A percentile compares a stretch with the other conserved stretches of the same genome.
These are phyloP conservation scores for Phaeosphaeriaceae sp. DNA, from an alignment of 2,329 filamentous ascomycete species.

Conservation along the genomic window DNA sequence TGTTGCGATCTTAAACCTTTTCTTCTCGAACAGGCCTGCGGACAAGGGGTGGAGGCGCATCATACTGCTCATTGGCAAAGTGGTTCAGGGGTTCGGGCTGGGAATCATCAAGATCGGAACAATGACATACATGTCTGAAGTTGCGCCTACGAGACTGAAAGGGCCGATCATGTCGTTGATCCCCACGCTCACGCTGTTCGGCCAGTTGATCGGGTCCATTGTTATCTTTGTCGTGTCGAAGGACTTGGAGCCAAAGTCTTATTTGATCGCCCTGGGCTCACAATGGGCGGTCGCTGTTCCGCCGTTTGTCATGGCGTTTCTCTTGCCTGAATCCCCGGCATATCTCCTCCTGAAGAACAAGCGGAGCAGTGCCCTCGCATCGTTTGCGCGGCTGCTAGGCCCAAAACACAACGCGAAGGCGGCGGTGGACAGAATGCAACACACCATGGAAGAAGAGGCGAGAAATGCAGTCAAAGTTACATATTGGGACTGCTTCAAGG, in stretches of 20 bases:
- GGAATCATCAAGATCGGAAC: conserved; percentile 52
- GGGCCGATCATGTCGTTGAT: conserved; percentile 54
- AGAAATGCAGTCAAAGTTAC: conserved; percentile 37
- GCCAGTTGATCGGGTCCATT: conserved; percentile 53
- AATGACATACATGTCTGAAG: conserved; percentile 57
- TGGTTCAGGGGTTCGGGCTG: conserved; percentile 51
- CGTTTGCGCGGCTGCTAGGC: conserved; percentile 57
- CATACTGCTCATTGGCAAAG: conserved; percentile 53
- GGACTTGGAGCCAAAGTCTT: conserved; percentile 31
- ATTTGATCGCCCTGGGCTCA: conserved; percentile 47
- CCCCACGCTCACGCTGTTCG: conserved; percentile 54
- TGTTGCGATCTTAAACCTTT: conserved; percentile 46
- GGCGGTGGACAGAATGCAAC: conserved; percentile 40
- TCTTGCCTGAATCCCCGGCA: conserved; percentile 58
- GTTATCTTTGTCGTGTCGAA: conserved; percentile 46
- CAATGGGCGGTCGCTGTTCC: conserved; percentile 50
- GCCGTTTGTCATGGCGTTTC: conserved; percentile 49
- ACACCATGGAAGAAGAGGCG: conserved; percentile 57
- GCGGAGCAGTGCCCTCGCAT: conserved; percentile 47
- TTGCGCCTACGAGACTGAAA: conserved; percentile 51
- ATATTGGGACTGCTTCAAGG: conserved; percentile 23
- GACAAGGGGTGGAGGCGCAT: conserved; percentile 40
- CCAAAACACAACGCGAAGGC: conserved; percentile 35
- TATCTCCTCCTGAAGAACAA: conserved; percentile 52
- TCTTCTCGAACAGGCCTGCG: conserved; percentile 39